phyloP scores from a whole-genome alignment of 2,329 filamentous ascomycete species.

The Raffaelea albimanens region DNA sequence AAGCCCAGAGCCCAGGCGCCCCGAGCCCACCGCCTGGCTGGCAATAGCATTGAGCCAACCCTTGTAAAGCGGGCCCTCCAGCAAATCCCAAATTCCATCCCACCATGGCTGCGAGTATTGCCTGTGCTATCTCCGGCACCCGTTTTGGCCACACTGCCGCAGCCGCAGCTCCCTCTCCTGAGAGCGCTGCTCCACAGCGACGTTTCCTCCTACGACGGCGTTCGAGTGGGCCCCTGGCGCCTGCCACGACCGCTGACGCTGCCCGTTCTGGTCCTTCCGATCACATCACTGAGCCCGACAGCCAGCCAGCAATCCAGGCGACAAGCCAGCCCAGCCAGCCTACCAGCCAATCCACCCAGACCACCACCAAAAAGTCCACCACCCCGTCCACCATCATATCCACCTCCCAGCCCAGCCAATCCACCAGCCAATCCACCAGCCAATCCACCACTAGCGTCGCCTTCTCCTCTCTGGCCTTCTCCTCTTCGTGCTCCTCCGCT shows the following conservation, averaged over 20 bases:
- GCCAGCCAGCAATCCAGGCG: not conserved
- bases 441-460: not conserved
- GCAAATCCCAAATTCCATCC: too few relatives aligned
- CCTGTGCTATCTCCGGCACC: not conserved
- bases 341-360: too few relatives aligned
- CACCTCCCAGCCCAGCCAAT: too few relatives aligned
- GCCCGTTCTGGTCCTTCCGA: not conserved
- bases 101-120: too few relatives aligned
- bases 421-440: too few relatives aligned
- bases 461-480: not conserved
- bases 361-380: not conserved
- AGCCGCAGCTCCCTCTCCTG: not conserved
- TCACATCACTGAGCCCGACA: not conserved
- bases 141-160: not conserved
- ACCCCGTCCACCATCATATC: not conserved
- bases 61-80: too few relatives aligned
- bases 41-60: too few relatives aligned
- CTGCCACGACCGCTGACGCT: not conserved
- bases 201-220: conserved; percentile 4
- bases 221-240: conserved; percentile 1
- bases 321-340: too few relatives aligned
- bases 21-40: too few relatives aligned
- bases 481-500: not conserved
- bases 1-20: too few relatives aligned
- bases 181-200: conserved; percentile 3